Evolutionary conservation across 2,329 filamentous ascomycete genomes (phyloP).

Genomic region (Phyllosticta paracitricarpa): DNA sequence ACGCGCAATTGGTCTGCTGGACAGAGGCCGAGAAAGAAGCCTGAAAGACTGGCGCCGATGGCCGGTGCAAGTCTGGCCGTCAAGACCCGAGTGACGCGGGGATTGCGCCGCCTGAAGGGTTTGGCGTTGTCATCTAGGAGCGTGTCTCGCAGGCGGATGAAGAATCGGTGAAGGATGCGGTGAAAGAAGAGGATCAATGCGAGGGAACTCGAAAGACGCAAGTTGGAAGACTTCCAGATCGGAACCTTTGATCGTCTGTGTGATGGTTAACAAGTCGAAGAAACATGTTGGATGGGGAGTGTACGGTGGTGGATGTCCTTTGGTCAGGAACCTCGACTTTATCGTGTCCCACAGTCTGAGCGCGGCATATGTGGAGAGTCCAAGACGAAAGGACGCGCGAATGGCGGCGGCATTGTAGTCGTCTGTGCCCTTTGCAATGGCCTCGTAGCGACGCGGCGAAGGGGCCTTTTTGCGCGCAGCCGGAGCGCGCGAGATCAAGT

Average conservation of each 20-base stretch:
- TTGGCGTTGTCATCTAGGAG: constrained; percentile 70
- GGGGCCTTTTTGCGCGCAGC: constrained; percentile 46
- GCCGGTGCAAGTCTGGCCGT: constrained; percentile 80
- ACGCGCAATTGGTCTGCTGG: constrained; percentile 62
- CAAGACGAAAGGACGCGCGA: constrained; percentile 36
- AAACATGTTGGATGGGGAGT: not conserved
- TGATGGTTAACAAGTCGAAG: not conserved
- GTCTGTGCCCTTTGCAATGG: constrained; percentile 37
- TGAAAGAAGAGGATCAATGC: constrained; percentile 82
- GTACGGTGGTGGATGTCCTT: constrained; percentile 17
- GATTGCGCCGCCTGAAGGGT: constrained; percentile 76
- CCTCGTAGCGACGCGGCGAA: constrained; percentile 41
- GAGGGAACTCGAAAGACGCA: constrained; percentile 72
- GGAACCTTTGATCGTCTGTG: constrained; percentile 20
- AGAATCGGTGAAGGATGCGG: constrained; percentile 81
- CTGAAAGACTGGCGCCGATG: constrained; percentile 80
- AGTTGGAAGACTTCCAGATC: constrained; percentile 49
- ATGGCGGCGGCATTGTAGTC: constrained; percentile 40
- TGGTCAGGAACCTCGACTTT: constrained; percentile 25
- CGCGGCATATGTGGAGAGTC: constrained; percentile 31
- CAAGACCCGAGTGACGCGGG: constrained; percentile 60
- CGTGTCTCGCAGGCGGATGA: constrained; percentile 66
- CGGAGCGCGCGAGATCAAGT: constrained; percentile 64
- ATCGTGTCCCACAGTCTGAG: constrained; percentile 39
- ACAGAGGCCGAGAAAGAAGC: constrained; percentile 70